Base-by-base conservation (phyloP, 2,329 filamentous ascomycete genomes). In the Orbilia oligospora region DNA sequence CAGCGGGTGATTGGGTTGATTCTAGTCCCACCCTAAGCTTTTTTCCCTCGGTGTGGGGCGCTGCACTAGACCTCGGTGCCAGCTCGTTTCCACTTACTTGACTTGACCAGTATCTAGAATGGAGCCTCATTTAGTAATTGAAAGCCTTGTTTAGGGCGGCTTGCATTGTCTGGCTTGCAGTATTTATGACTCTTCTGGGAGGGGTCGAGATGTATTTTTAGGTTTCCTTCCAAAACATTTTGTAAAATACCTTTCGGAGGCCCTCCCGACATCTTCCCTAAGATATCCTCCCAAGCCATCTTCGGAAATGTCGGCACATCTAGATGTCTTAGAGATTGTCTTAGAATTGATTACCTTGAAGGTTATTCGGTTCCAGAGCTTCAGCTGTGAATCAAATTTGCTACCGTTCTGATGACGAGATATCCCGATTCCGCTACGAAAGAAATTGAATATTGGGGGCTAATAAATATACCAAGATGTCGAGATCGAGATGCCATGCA, bases 11-110 rank as follows among this genome's bases (percentile, higher is more conserved):
- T 65, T 64, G 38, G 51, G 51, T 24, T 33, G 55, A 14, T 30
- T 41, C 58, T 16, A 41, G 49, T 70, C 65, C 61, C 63, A 78
- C 64, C 61, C 66, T 72, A 27, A 22, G 9, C 24, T 65, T 72
- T 48, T 72, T 51, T 33, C n/a, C n/a, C n/a, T n/a, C n/a, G 8
- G n/a, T 49, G 51, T 63, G 63, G 27, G 49, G 49, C 58, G 22
- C 41, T 56, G 27, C 27, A 30, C 3, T 30, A 20, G 51, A 18
- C 18, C 18, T 77, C 38, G 48, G 61, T 48, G 51, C 61, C 58
- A 41, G 14, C 63, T 44, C 41, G 33, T 46, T 66, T 65, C 27
- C 63, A 63, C 71, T 71, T 72, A 22, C 61, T 46, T 38, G 24
- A n/a, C 22, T 78, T 33, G 63, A 44, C 10, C 16, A 53, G 49